Conservation (phyloP, 176 grass and related monocot genomes). For the Melocanna baccifera region DNA sequence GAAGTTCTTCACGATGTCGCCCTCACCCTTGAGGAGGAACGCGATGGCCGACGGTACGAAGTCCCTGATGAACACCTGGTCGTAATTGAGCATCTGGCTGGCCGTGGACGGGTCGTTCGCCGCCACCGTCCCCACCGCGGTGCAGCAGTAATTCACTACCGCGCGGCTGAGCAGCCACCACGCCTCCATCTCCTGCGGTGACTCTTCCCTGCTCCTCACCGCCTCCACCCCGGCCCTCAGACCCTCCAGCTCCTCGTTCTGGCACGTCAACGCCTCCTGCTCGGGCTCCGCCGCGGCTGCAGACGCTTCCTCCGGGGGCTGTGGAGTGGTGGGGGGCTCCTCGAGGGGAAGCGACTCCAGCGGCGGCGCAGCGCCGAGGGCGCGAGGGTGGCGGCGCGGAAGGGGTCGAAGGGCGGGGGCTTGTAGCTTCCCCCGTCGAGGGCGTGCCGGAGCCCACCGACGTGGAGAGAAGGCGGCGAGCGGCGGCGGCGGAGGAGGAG, state of each 20-base stretch:
- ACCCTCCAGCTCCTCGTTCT: constrained; percentile 25
- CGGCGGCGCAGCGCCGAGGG: constrained; percentile 27
- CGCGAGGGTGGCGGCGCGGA: constrained; percentile 38
- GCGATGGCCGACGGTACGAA: constrained; percentile 88
- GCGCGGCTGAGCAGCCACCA: constrained; percentile 74
- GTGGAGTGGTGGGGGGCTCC: neutral
- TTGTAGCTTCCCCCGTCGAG: constrained; percentile 37
- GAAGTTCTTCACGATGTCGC: constrained; percentile 91
- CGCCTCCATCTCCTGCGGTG: constrained; percentile 80
- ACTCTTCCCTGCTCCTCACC: constrained; percentile 51
- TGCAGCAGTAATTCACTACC: constrained; percentile 72
- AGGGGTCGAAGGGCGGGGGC: constrained; percentile 49
- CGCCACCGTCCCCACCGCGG: constrained; percentile 72
- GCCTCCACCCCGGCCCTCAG: constrained; percentile 45
- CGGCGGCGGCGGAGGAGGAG: neutral
- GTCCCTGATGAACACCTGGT: constrained; percentile 96
- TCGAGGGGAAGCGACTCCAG: constrained; percentile 48
- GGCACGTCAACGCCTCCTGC: constrained; percentile 23
- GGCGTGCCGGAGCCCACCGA: constrained; percentile 27
- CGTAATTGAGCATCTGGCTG: constrained; percentile 87
- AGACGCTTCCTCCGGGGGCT: constrained; percentile 15
- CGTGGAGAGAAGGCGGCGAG: constrained; percentile 47
- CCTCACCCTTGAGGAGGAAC: constrained; percentile 81
- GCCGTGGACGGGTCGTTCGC: constrained; percentile 65
- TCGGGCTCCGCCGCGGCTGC: constrained; percentile 11